A percentile compares a stretch with the other conserved stretches of the same genome.
Conservation (phyloP, 441 rosid species). For the Syzygium malaccense region DNA sequence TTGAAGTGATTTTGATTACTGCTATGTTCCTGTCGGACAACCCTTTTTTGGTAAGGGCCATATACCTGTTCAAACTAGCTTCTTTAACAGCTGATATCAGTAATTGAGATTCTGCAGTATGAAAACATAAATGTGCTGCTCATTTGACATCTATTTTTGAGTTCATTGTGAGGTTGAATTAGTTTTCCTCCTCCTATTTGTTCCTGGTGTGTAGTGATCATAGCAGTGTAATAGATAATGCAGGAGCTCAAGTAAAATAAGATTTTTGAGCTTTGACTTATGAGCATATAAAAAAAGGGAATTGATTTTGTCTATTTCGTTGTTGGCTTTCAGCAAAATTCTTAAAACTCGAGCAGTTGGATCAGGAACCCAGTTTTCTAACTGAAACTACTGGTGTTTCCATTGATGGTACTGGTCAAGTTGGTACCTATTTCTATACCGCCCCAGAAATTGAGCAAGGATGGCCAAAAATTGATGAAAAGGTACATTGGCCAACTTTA, state of each 20-base stretch:
- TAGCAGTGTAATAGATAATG: neutral
- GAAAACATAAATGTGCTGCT: neutral
- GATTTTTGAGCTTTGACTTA: neutral
- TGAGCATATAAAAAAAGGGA: neutral
- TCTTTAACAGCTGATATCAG: neutral
- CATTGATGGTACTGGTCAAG: conserved; percentile 84
- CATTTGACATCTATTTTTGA: neutral
- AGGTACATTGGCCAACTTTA: conserved; percentile 37
- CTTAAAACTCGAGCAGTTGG: conserved; percentile 91
- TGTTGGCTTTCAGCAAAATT: conserved; percentile 68
- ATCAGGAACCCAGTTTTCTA: conserved; percentile 62
- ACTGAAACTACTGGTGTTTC: conserved; percentile 67
- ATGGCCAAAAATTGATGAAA: conserved; percentile 99
- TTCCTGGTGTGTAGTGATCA: neutral
- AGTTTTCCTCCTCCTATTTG: neutral
- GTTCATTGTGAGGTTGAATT: neutral
- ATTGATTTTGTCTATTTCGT: neutral
- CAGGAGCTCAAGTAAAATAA: neutral
- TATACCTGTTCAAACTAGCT: neutral
- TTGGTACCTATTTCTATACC: conserved; percentile 95
- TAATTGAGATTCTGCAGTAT: neutral
- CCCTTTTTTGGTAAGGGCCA: neutral
- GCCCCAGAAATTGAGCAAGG: conserved; percentile 99
- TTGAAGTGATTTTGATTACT: neutral
- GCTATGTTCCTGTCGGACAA: neutral